Evolutionary conservation across 805 yeast genomes (phyloP), one percentile per base, ranked within the genome.

Genomic region (Zygosaccharomyces rouxii): DNA sequence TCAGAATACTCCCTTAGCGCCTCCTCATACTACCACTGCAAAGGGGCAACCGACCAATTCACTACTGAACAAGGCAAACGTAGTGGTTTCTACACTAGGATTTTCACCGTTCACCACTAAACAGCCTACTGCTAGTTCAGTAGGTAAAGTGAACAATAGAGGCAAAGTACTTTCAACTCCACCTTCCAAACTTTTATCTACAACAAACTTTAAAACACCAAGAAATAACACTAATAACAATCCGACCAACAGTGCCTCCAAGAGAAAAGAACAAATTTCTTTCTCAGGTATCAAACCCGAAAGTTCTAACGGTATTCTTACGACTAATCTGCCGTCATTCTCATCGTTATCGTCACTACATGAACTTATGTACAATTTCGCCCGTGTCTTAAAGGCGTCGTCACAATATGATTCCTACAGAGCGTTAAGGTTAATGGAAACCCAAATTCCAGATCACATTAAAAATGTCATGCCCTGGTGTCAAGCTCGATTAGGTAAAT

Each of bases 401-500:
- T 53, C 61, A 3, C 72, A 76, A 38, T 90, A 78, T 65, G 94
- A 90, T 59, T 86, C 95, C 55, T 81, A 80, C 60, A 81, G 84
- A 58, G 95, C 97, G 0, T 79, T 90, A 7, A 69, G 92, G 47
- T 69, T 80, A 2, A 71, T 92, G 26, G 80, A 79, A 46, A 21
- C 48, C 18, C 53, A 50, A n/a, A 71, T 94, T 18, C 87, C 95
- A 1, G 30, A 1, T 76, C 74, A 43, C 59, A 72, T 42, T 86
- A 84, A 64, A 71, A 76, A 50, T 71, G 80, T 46, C 77, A 66
- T 96, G 19, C 94, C 97, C 0, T 89, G 94, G 87, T 95, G 89
- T 10, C 74, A 88, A 42, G 78, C 89, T 19, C 83, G 84, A 55
- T 64, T 86, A 21, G 99, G 96, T 0, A 73, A 89, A 54, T 70